Conservation (phyloP, 805 yeast species). For the Hanseniaspora lachancei region DNA sequence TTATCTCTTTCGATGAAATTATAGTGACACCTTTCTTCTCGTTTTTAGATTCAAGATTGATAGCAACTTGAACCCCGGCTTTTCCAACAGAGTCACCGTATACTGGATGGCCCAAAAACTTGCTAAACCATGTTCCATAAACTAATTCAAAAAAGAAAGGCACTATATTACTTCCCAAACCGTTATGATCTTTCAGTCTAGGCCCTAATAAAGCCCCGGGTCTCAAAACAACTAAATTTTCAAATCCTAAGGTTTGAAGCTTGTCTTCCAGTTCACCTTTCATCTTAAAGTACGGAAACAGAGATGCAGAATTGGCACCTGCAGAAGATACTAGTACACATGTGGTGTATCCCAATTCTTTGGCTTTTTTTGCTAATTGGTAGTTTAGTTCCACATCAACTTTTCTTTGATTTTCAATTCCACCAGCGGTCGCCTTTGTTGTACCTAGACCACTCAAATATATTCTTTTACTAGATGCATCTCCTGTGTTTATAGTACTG, state of each 20-base stretch:
- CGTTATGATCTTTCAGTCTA: conserved; percentile 33
- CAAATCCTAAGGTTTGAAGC: conserved; percentile 47
- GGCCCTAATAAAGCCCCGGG: conserved; percentile 68
- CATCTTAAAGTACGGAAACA: conserved; percentile 47
- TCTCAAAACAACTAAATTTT: conserved; percentile 57
- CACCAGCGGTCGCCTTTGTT: conserved; percentile 59
- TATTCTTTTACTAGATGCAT: conserved; percentile 27
- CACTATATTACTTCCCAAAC: conserved; percentile 26
- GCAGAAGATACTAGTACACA: conserved; percentile 52
- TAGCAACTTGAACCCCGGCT: conserved; percentile 37
- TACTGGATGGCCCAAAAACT: conserved; percentile 34
- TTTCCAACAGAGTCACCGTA: conserved; percentile 53
- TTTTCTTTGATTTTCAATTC: conserved; percentile 50
- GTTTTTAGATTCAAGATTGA: conserved; percentile 15
- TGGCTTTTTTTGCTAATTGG: conserved; percentile 60
- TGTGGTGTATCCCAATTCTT: conserved; percentile 51
- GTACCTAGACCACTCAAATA: conserved; percentile 65
- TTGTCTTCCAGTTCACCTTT: conserved; percentile 71
- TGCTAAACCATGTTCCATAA: conserved; percentile 28
- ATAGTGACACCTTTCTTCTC: not conserved
- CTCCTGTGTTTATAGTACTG: conserved; percentile 15
- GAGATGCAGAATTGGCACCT: conserved; percentile 50
- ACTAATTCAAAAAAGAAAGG: conserved; percentile 26
- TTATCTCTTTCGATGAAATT: not conserved
- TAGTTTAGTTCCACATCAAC: conserved; percentile 66